phyloP scores from a whole-genome alignment of 1,284 basidiomycete genomes.

The Pseudozyma flocculosa region DNA sequence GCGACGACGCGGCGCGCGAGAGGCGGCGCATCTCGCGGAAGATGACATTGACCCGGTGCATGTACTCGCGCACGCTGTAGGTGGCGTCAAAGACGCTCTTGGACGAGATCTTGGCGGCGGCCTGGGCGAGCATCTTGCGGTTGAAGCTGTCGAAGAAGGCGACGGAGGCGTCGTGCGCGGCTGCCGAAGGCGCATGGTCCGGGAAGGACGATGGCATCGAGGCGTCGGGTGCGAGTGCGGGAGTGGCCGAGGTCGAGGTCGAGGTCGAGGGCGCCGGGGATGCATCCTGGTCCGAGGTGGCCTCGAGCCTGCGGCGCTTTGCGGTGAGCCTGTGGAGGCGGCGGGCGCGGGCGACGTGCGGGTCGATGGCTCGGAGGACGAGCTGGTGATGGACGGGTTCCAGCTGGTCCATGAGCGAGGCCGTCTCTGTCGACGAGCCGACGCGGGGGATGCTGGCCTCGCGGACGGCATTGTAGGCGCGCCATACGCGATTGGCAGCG shows the following conservation, averaged over 20 bases:
- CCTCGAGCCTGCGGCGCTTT: slow-evolving; percentile 6
- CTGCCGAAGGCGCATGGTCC: too few species aligned
- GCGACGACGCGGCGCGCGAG: too few species aligned
- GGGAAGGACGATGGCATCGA: too few species aligned
- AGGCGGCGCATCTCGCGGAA: slow-evolving; percentile 36
- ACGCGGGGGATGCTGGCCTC: slow-evolving; percentile 11
- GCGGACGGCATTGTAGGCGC: slow-evolving; percentile 31
- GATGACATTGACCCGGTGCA: slow-evolving; percentile 36
- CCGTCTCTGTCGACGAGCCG: slow-evolving; percentile 6
- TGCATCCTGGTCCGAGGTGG: too few species aligned
- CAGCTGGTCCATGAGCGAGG: slow-evolving; percentile 25
- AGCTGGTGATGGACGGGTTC: slow-evolving; percentile 22
- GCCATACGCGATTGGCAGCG: slow-evolving; percentile 35
- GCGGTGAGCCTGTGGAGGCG: slow-evolving; percentile 14
- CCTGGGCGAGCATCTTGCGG: background rate
- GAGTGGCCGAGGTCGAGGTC: too few species aligned
- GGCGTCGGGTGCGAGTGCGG: too few species aligned
- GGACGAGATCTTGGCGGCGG: slow-evolving; percentile 1
- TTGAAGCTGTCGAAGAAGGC: too few species aligned
- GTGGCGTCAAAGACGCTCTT: slow-evolving; percentile 18
- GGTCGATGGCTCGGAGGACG: slow-evolving; percentile 37
- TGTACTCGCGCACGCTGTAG: slow-evolving; percentile 27
- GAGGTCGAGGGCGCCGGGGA: background rate
- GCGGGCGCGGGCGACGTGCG: slow-evolving; percentile 18
- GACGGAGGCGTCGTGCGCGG: background rate